A percentile compares a stretch with the other conserved stretches of the same genome.
phyloP scores from a whole-genome alignment of 345 rosid species.

The Arabidopsis arenosa region DNA sequence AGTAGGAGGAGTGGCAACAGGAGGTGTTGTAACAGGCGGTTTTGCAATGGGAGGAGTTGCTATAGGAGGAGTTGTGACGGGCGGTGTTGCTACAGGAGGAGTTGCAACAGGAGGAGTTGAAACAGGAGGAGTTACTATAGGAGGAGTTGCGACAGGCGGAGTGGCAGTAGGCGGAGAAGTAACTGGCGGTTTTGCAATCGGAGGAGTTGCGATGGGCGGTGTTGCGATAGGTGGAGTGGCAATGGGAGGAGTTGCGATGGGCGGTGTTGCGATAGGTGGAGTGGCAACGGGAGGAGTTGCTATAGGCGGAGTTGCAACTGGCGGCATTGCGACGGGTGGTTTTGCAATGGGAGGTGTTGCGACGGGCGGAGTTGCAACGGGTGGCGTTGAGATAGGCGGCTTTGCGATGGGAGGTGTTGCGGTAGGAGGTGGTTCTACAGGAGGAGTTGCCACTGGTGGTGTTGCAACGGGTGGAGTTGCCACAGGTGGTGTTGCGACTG shows the following conservation, averaged over 20 bases:
- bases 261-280: neutral
- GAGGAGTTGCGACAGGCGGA: neutral
- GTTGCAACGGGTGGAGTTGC: constrained; percentile 35
- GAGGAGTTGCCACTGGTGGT: neutral
- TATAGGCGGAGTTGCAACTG: neutral
- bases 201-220: neutral
- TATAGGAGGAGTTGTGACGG: neutral
- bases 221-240: neutral
- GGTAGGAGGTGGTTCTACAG: neutral
- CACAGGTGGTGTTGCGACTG: constrained; percentile 18
- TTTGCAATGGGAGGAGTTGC: neutral
- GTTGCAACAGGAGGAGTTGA: neutral
- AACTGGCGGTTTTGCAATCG: neutral
- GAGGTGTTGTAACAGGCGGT: neutral
- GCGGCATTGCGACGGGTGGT: constrained; percentile 20
- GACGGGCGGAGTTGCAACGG: neutral
- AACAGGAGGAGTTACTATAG: neutral
- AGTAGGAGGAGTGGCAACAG: neutral
- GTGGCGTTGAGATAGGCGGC: no score
- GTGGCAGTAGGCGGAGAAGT: neutral
- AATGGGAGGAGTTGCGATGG: neutral
- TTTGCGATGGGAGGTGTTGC: neutral
- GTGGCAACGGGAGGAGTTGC: constrained; percentile 9
- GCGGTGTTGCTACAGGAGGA: neutral
- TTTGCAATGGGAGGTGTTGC: neutral